These are phyloP conservation scores for Saccharomyces jurei DNA, from an alignment of 805 yeast species.

Conservation along the genomic window DNA sequence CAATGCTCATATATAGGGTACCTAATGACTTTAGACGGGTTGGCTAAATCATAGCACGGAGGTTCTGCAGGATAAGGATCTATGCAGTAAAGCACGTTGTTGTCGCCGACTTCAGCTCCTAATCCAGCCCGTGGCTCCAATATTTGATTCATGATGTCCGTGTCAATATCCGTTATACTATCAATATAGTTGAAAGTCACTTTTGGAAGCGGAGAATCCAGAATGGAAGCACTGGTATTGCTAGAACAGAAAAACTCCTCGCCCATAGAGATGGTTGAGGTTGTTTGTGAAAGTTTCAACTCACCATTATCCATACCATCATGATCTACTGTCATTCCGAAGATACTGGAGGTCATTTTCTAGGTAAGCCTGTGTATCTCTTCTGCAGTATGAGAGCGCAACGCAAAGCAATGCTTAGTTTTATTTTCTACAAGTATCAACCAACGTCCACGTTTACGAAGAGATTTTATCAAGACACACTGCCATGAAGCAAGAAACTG, in stretches of 20 bases:
- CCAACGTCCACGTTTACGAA: background rate
- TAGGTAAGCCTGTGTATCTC: background rate
- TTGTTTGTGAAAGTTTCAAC: background rate
- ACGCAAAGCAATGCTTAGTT: background rate
- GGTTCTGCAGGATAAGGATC: slow-evolving; percentile 34
- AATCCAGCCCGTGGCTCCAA: background rate
- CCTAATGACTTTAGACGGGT: slow-evolving; percentile 19
- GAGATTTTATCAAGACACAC: background rate
- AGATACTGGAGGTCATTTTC: background rate
- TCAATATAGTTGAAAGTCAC: background rate
- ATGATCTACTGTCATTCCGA: background rate
- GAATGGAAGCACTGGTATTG: background rate
- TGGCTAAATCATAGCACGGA: slow-evolving; percentile 23
- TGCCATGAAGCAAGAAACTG: background rate
- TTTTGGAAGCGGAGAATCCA: background rate
- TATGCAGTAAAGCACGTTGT: slow-evolving; percentile 6
- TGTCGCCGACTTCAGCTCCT: background rate
- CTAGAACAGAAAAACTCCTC: background rate
- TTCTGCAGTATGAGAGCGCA: background rate
- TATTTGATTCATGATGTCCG: background rate
- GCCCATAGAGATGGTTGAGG: background rate
- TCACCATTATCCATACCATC: background rate
- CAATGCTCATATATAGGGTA: slow-evolving; percentile 33
- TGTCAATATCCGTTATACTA: background rate
- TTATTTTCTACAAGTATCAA: background rate